Base-by-base conservation (phyloP, 169 alveolate genomes). In the Plasmodium ovale region DNA sequence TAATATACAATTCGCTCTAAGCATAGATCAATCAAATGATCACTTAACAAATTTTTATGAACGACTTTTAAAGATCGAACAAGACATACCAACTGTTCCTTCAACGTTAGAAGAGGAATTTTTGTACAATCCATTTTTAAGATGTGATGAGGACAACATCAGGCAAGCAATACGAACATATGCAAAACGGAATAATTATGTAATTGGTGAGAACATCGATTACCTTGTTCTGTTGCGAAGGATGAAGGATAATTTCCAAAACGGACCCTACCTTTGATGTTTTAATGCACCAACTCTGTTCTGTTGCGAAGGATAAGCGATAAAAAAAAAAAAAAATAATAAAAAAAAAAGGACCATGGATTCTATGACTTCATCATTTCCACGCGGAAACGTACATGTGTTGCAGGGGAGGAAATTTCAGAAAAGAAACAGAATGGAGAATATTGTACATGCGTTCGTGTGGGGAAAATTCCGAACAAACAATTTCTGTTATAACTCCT, bases 211-310 rank as follows among this genome's bases (percentile, higher is more conserved):
- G 10, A 64, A 74, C 16, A 27, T 37, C 3, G 88, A 74, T 33
- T 74, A 74, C 10, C 16, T 74, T 0, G 51, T 37, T 31, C 72
- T 74, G 39, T 74, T 74, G 53, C 44, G 88, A 31, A 35, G 37
- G 33, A 74, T 74, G 88, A 74, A 74, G 44, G 88, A 74, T 74
- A 74, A 74, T 33, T 74, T 74, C 62, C 31, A 74, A 65, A 9
- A 16, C 7, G 16, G 23, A n/a, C n/a, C n/a, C n/a, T n/a, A n/a
- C n/a, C n/a, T n/a, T n/a, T n/a, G n/a, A n/a, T n/a, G n/a, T n/a
- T n/a, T n/a, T n/a, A n/a, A n/a, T n/a, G n/a, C n/a, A n/a, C n/a
- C n/a, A n/a, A n/a, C n/a, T n/a, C n/a, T n/a, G n/a, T n/a, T n/a
- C n/a, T n/a, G n/a, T n/a, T n/a, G n/a, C n/a, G n/a, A n/a, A n/a